Conservation (phyloP, 1,284 basidiomycete species). For the Anthracocystis walkeri region DNA sequence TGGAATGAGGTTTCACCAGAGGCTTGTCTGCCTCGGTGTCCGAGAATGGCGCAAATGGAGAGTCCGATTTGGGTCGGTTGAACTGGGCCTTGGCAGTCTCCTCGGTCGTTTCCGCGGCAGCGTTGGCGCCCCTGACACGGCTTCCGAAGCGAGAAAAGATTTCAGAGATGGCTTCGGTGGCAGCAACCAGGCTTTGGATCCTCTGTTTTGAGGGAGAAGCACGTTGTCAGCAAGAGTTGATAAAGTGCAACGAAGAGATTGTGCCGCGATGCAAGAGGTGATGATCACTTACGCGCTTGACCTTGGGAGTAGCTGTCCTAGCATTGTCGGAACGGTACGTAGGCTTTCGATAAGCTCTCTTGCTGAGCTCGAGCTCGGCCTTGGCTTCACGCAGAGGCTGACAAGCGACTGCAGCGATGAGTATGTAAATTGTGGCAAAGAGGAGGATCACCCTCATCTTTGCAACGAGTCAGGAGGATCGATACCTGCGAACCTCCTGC, state of each 20-base stretch:
- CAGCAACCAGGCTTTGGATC: constrained; percentile 3
- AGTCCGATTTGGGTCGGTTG: neutral
- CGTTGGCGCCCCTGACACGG: constrained; percentile 3
- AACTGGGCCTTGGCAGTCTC: neutral
- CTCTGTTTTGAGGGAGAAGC: neutral
- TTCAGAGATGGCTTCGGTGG: constrained; percentile 1
- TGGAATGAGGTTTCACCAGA: neutral
- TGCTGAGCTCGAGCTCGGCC: constrained; percentile 25
- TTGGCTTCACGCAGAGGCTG: constrained; percentile 37
- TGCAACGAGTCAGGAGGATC: neutral
- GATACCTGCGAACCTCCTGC: constrained; percentile 4
- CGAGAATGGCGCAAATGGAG: too few species aligned
- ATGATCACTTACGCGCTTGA: constrained; percentile 29
- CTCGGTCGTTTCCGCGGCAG: constrained; percentile 8
- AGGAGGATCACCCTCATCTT: constrained; percentile 19
- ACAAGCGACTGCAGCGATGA: constrained; percentile 25
- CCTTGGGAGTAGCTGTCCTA: too few species aligned
- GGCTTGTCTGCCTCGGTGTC: neutral
- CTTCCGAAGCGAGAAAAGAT: constrained; percentile 11
- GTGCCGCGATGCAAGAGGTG: too few species aligned
- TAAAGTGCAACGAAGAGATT: neutral
- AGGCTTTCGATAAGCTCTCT: constrained; percentile 11
- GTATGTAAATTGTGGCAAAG: constrained; percentile 17
- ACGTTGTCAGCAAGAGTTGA: neutral
- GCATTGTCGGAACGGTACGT: neutral